Percentiles rank a stretch among this genome's conserved stretches.
These are phyloP conservation scores for Penicillium concentricum DNA, from an alignment of 2,329 filamentous ascomycete species.

Conservation along the genomic window DNA sequence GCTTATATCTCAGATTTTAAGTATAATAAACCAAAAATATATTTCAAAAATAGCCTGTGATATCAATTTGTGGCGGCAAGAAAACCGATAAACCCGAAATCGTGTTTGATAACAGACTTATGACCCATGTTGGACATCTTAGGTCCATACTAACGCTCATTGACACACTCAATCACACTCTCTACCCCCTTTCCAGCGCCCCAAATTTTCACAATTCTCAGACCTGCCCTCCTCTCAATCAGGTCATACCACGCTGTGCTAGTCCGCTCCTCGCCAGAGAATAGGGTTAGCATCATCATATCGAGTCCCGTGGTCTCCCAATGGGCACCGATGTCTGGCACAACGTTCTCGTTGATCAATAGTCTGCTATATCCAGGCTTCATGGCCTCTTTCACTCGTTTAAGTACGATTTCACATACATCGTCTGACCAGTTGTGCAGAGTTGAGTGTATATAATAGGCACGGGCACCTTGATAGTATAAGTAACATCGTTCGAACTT, in stretches of 20 bases:
- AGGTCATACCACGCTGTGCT: background rate
- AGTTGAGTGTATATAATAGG: constrained; percentile 1
- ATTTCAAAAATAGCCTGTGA: no score
- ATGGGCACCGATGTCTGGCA: background rate
- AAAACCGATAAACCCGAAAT: no score
- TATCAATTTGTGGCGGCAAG: no score
- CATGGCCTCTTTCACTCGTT: constrained; percentile 2
- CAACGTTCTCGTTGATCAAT: background rate
- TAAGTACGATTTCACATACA: constrained; percentile 2
- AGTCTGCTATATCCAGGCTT: constrained; percentile 4
- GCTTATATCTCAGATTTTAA: no score
- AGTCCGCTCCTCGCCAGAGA: background rate
- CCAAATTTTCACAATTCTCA: background rate
- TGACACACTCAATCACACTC: constrained; percentile 1
- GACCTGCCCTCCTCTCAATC: background rate
- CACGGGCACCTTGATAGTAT: background rate
- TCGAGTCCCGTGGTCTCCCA: constrained; percentile 4
- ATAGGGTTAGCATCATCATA: background rate
- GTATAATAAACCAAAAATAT: no score
- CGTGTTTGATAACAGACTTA: no score
- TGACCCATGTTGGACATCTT: no score
- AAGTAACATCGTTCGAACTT: background rate
- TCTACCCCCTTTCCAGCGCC: background rate
- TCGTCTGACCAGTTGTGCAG: constrained; percentile 4
- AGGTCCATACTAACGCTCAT: background rate